A percentile compares a stretch with the other conserved stretches of the same genome.
phyloP scores from a whole-genome alignment of 2,329 filamentous ascomycete genomes.

The Capronia epimyces region DNA sequence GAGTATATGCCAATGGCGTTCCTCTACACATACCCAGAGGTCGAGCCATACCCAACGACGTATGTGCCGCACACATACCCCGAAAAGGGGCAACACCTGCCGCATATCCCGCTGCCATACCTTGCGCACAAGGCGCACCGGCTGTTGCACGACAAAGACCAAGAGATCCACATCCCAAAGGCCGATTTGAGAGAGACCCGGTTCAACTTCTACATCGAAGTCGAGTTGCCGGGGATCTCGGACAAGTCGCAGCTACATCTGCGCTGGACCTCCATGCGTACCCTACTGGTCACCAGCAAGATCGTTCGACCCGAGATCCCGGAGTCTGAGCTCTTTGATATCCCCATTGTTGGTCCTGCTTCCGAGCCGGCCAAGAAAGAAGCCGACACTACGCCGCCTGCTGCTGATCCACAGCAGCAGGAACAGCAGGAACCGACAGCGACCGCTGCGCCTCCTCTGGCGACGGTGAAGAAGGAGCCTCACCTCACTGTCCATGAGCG shows the following conservation, averaged over 20 bases:
- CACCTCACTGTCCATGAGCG: slow-evolving; percentile 25
- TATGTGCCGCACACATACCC: slow-evolving; percentile 22
- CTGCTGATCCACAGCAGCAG: not conserved
- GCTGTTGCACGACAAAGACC: slow-evolving; percentile 21
- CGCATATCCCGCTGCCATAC: slow-evolving; percentile 19
- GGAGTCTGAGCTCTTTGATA: slow-evolving; percentile 13
- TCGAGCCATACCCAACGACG: slow-evolving; percentile 23
- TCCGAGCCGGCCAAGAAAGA: not conserved
- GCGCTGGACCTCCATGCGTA: slow-evolving; percentile 23
- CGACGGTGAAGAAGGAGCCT: slow-evolving; percentile 10
- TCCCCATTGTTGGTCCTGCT: not conserved
- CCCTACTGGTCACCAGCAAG: slow-evolving; percentile 21
- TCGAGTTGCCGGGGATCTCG: slow-evolving; percentile 27
- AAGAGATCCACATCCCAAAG: slow-evolving; percentile 18
- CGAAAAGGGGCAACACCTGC: slow-evolving; percentile 20
- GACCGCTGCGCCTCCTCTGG: not conserved
- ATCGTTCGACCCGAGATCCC: slow-evolving; percentile 19
- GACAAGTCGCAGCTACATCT: slow-evolving; percentile 21
- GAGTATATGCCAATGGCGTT: slow-evolving; percentile 7
- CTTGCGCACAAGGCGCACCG: slow-evolving; percentile 20
- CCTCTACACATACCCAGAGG: slow-evolving; percentile 17
- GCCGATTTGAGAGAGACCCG: slow-evolving; percentile 25
- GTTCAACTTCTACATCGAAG: slow-evolving; percentile 25
- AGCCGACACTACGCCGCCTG: not conserved
- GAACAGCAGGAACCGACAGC: not conserved